Percentiles rank a stretch among this genome's conserved stretches.
Conservation (phyloP, 164 flowering plant genomes). For the Cinnamomum chago region DNA sequence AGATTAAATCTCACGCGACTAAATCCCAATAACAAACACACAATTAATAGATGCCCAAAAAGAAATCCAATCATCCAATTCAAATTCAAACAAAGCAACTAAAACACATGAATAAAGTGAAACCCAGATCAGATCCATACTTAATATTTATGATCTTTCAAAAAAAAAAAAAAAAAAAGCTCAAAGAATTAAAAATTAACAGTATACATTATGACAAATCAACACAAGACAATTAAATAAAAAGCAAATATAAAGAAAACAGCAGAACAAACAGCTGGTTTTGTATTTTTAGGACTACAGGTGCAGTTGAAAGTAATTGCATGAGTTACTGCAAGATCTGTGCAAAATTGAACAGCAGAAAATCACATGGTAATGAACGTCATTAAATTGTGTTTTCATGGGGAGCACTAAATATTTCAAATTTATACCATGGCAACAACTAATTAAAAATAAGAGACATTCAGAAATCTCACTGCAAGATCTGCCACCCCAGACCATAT, state of each 20-base stretch:
- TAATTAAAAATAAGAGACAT: neutral
- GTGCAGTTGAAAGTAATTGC: no score
- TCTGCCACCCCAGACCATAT: no score
- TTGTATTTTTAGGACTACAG: no score
- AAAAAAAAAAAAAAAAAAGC: neutral
- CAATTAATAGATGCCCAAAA: neutral
- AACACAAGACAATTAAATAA: neutral
- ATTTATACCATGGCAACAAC: neutral
- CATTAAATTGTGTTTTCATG: neutral
- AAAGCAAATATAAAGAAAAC: neutral
- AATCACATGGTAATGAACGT: no score
- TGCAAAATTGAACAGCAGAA: no score
- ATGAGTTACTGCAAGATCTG: no score
- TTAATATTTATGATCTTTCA: no score
- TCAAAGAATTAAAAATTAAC: neutral
- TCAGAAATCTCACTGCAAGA: no score
- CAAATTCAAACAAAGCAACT: neutral
- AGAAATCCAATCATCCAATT: neutral
- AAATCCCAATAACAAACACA: neutral
- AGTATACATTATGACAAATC: neutral
- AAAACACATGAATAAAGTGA: neutral
- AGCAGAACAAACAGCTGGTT: neutral
- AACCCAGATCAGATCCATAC: neutral
- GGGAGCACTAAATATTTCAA: neutral
- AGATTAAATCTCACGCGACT: neutral